These are phyloP conservation scores for Kluyveromyces starmeri DNA, from an alignment of 805 yeast species.

Conservation along the genomic window DNA sequence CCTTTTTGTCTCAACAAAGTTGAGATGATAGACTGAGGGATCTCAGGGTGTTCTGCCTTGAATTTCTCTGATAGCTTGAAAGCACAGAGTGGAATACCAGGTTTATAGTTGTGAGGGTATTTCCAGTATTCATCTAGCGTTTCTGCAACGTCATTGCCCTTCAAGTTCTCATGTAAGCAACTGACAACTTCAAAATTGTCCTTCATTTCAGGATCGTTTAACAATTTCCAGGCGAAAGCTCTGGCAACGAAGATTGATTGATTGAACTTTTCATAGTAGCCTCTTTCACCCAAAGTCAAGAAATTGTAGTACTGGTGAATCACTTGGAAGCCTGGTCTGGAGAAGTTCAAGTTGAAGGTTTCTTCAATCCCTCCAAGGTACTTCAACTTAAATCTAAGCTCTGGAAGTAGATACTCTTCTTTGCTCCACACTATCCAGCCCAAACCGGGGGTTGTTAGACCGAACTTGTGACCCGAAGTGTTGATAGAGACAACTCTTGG, in stretches of 20 bases:
- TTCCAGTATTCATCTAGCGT: conserved; percentile 22
- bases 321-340: conserved; percentile 89
- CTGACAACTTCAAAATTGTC: conserved; percentile 66
- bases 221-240: conserved; percentile 34
- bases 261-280: conserved; percentile 57
- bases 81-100: conserved; percentile 86
- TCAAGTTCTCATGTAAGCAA: conserved; percentile 55
- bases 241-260: conserved; percentile 67
- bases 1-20: conserved; percentile 68
- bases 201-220: conserved; percentile 54
- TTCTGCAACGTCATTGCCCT: conserved; percentile 11
- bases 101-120: conserved; percentile 42
- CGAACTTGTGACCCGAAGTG: conserved; percentile 90
- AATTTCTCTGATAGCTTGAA: conserved; percentile 62
- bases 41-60: conserved; percentile 54
- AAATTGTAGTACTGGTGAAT: conserved; percentile 81
- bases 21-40: conserved; percentile 74
- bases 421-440: conserved; percentile 90
- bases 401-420: conserved; percentile 52
- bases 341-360: conserved; percentile 78
- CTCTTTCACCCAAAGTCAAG: conserved; percentile 58
- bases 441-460: conserved; percentile 80
- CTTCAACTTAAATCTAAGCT: conserved; percentile 65
- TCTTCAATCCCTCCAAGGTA: conserved; percentile 87
- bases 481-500: conserved; percentile 77